Conservation (phyloP, 441 rosid genomes). For the Euphorbia schlechtendalii region DNA sequence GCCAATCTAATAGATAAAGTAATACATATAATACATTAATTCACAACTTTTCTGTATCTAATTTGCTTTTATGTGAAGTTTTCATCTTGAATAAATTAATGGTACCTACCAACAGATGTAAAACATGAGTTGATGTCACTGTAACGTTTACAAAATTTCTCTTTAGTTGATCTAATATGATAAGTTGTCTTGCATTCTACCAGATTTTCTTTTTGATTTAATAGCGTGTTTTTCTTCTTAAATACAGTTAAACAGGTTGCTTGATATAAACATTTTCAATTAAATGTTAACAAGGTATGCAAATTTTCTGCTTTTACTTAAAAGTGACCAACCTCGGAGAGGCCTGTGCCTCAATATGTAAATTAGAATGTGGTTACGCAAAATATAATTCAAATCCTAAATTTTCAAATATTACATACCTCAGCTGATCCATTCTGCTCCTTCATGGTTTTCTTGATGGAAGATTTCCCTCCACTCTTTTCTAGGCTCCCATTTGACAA, state of each 20-base stretch:
- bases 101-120: no score
- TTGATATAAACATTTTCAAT: not conserved
- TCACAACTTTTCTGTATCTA: not conserved
- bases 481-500: conserved; percentile 31
- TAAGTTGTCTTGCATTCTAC: not conserved
- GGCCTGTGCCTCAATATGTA: not conserved
- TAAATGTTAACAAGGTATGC: not conserved
- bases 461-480: conserved; percentile 35
- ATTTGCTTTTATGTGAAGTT: not conserved
- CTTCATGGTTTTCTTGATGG: conserved; percentile 28
- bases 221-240: not conserved
- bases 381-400: no score
- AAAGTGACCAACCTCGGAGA: not conserved
- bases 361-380: not conserved
- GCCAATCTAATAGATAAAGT: no score
- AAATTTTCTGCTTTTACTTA: not conserved
- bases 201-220: not conserved
- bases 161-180: not conserved
- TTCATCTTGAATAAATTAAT: not conserved
- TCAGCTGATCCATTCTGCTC: conserved; percentile 48
- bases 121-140: no score
- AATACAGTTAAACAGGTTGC: not conserved
- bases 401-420: conserved; percentile 31
- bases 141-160: no score
- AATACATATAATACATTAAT: no score